phyloP scores from a whole-genome alignment of 1,284 basidiomycete species.

The Fistulinella cinereoalba region DNA sequence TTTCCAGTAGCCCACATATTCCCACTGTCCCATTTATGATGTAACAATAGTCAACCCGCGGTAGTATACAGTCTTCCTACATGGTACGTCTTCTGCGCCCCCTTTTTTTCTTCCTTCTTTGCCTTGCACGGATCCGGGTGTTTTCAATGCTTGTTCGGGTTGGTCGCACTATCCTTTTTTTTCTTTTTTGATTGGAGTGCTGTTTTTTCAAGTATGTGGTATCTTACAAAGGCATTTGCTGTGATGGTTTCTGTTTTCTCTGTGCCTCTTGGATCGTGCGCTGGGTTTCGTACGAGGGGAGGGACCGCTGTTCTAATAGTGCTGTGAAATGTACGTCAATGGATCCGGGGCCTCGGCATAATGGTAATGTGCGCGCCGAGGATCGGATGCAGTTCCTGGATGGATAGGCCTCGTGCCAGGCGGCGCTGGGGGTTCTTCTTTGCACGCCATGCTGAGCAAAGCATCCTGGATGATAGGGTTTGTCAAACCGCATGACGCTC shows the following conservation, averaged over 20 bases:
- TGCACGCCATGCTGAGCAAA: not conserved
- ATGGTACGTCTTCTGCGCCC: slow-evolving; percentile 5
- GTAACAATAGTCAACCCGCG: slow-evolving; percentile 30
- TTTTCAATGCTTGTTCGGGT: not conserved
- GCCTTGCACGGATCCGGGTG: too few species aligned
- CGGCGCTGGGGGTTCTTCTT: too few species aligned
- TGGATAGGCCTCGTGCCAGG: too few species aligned
- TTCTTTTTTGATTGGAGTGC: slow-evolving; percentile 7
- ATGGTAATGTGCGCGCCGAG: not conserved
- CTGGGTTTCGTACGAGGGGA: slow-evolving; percentile 10
- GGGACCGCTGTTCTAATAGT: slow-evolving; percentile 6
- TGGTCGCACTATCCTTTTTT: not conserved
- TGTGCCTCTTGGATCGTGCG: slow-evolving; percentile 8
- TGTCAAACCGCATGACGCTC: not conserved
- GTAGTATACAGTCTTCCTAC: slow-evolving; percentile 31
- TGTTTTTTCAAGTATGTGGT: slow-evolving; percentile 11
- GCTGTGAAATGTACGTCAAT: not conserved
- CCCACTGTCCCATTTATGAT: slow-evolving; percentile 32
- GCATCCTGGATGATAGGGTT: slow-evolving; percentile 2
- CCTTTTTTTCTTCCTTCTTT: too few species aligned
- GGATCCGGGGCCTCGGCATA: not conserved
- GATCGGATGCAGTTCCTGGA: too few species aligned
- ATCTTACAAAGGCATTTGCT: slow-evolving; percentile 8
- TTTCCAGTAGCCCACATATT: slow-evolving; percentile 23
- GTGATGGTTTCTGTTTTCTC: not conserved